Evolutionary conservation across 495 filamentous ascomycete species (phyloP), one percentile per base, ranked within the genome.

Genomic region (Penicillium salamii): DNA sequence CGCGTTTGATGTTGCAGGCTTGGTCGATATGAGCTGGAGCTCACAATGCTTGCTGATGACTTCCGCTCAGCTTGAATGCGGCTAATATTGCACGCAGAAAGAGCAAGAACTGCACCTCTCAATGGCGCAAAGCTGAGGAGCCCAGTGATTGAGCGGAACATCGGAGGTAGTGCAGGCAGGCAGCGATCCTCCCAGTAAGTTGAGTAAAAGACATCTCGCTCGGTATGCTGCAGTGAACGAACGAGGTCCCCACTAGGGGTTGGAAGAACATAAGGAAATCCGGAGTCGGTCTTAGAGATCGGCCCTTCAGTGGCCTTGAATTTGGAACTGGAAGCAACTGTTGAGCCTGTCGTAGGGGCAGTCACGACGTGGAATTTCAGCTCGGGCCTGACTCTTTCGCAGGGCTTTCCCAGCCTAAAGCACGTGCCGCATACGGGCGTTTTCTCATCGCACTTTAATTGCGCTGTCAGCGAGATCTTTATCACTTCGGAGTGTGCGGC

Each of bases 361-460:
- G 50, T 51, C 21, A 53, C 46, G 14, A 62, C 26, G 3, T 17
- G 53, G 26, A 74, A 72, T 31, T 65, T 65, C 35, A 61, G 64
- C 9, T 49, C 58, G 7, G 43, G 63, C 20, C 59, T 42, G n/a
- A 63, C 53, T 3, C 50, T 51, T n/a, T 67, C 65, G 20, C 68
- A 74, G 18, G 49, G 51, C 37, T 55, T 71, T 3, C 65, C 67
- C 4, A 69, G 53, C 29, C 70, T 62, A 19, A 43, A 40, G 46
- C 70, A 74, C 41, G 70, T 67, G 18, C 67, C 67, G 26, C 70
- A 72, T 4, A 58, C 59, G 23, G 70, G 68, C 61, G 62, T 70
- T 38, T 63, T 64, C 52, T 74, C 70, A 50, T 74, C 70, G 42
- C 70, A 74, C 65, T 72, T 52, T 8, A 5, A 3, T 11, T 11